Base-by-base conservation (phyloP, 371 early-diverging fungal genomes). In the Choanephora cucurbitarum region DNA sequence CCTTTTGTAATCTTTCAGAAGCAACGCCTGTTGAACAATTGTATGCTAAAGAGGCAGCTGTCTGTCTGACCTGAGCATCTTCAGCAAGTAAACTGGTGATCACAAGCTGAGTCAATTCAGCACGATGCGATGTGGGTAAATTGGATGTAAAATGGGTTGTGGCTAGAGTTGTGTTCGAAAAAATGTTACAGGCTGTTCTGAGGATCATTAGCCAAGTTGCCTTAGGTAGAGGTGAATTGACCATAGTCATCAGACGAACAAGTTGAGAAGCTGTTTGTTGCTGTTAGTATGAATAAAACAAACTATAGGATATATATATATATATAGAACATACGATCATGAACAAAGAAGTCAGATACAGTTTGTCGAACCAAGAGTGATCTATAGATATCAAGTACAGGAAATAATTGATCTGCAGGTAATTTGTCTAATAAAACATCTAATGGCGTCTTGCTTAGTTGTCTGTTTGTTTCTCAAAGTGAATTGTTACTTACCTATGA, bases 41-140 rank as follows among this genome's bases (percentile, higher is more conserved):
- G 58, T 84, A 90, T 0, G 85, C 89, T 23, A 90, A 64, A 1
- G 87, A 78, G 0, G 89, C 84, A 0, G 90, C 88, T 8, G 80
- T 75, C 58, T 86, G 85, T 10, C 88, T 75, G 0, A 89, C 79
- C 18, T 75, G 64, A 3, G 61, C 50, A n/a, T 87, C 83, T 8
- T 72, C 31, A 0, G 83, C 77, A 11, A 90, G 63, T 8, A 90
- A 68, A 8, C 79, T 79, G 10, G 78, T 79, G 31, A 91, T 72
- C 11, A 89, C 55, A 0, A 88, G 61, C 18, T 82, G 82, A 0
- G 89, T 89, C 5, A 80, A 64, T 14, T 78, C 57, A 6, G 73
- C 57, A 5, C 90, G 77, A 44, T 80, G 68, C 2, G 75, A 64
- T 5, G 66, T 37, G 7, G 79, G 73, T 4, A 81, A 56, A 0